phyloP scores from a whole-genome alignment of 2,329 filamentous ascomycete species.

The Aspergillus tanneri region DNA sequence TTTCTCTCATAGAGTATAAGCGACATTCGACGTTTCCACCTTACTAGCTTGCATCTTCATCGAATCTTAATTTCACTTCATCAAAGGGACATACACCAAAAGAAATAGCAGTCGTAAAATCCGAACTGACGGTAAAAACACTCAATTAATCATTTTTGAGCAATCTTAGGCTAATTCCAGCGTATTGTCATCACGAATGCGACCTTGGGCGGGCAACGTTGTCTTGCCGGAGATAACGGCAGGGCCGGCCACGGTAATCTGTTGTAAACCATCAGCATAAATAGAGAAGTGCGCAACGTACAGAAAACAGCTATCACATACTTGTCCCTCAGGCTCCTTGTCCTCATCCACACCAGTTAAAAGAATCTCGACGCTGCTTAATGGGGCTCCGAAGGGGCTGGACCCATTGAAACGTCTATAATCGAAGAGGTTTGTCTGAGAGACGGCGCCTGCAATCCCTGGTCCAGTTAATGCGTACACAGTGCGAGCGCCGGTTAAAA shows the following conservation, averaged over 20 bases:
- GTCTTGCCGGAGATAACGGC: conserved; percentile 68
- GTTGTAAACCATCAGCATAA: conserved; percentile 17
- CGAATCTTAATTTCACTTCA: background rate
- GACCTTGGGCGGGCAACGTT: conserved; percentile 62
- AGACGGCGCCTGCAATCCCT: conserved; percentile 82
- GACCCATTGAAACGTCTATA: conserved; percentile 60
- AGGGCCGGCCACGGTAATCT: conserved; percentile 72
- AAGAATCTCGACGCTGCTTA: conserved; percentile 76
- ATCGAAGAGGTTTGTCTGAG: conserved; percentile 84
- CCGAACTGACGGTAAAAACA: background rate
- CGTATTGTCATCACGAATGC: conserved; percentile 70
- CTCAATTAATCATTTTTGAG: background rate
- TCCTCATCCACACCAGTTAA: conserved; percentile 48
- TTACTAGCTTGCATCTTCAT: background rate
- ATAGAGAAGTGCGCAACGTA: background rate
- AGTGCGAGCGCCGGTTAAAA: conserved; percentile 76
- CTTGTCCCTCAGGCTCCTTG: conserved; percentile 55
- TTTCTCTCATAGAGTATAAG: conserved; percentile 6
- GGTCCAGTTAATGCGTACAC: conserved; percentile 81
- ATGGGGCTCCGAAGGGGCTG: conserved; percentile 76
- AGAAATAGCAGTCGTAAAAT: background rate
- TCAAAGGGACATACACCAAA: background rate
- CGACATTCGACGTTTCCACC: background rate
- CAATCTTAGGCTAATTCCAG: conserved; percentile 50
- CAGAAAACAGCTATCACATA: conserved; percentile 40